These are phyloP conservation scores for Phytophthora meadii DNA, from an alignment of 352 stramenopile genomes.

Conservation along the genomic window DNA sequence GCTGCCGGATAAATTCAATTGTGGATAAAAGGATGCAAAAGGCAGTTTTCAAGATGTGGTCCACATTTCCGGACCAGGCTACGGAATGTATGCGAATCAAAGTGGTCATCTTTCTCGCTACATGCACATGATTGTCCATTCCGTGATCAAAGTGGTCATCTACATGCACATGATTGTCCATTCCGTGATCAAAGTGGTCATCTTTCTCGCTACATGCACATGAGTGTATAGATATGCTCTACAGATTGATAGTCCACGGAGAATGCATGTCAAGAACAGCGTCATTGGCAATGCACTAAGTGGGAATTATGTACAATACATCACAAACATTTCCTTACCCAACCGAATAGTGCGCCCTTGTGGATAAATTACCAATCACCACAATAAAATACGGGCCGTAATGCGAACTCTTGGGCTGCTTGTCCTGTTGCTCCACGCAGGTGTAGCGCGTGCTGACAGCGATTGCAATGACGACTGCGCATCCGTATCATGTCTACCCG, in stretches of 20 bases:
- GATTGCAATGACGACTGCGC: slow-evolving; percentile 47
- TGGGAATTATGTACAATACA: neutral
- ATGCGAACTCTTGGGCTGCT: slow-evolving; percentile 10
- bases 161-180: too few species aligned
- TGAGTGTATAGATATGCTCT: too few species aligned
- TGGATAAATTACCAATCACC: neutral
- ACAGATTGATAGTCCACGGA: too few species aligned
- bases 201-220: too few species aligned
- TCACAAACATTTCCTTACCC: neutral
- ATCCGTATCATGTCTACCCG: slow-evolving; percentile 54
- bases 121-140: too few species aligned
- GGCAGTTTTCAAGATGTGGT: neutral
- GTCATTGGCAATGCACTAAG: too few species aligned
- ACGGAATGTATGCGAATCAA: too few species aligned
- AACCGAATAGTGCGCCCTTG: neutral
- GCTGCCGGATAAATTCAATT: slow-evolving; percentile 9
- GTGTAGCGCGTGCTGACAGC: slow-evolving; percentile 11
- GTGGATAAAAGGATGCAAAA: neutral
- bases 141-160: too few species aligned
- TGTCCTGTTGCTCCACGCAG: slow-evolving; percentile 22
- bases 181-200: too few species aligned
- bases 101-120: too few species aligned
- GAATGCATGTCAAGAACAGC: too few species aligned
- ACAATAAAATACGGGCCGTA: slow-evolving; percentile 3
- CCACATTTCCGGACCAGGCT: neutral